These are phyloP conservation scores for Schwanniomyces vanrijiae DNA, from an alignment of 805 yeast species.

Conservation along the genomic window DNA sequence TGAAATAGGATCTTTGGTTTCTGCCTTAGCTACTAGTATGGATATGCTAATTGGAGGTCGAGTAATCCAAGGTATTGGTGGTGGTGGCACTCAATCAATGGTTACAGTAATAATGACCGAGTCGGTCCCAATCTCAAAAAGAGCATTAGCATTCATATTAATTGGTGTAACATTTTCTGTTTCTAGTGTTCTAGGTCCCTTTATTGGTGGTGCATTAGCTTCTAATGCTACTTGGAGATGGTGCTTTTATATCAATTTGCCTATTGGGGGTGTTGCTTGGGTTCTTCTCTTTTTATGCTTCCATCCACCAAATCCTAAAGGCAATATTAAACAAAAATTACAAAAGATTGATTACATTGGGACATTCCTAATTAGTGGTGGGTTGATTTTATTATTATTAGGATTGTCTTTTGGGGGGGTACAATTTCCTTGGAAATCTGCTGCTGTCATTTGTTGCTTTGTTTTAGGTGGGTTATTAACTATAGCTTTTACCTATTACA, in stretches of 20 bases:
- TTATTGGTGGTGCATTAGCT: slow-evolving; percentile 66
- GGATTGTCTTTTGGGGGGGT: slow-evolving; percentile 59
- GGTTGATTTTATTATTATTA: slow-evolving; percentile 44
- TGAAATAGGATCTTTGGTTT: slow-evolving; percentile 60
- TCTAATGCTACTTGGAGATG: slow-evolving; percentile 67
- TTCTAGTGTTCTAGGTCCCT: slow-evolving; percentile 60
- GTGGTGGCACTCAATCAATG: slow-evolving; percentile 63
- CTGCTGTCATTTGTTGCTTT: slow-evolving; percentile 51
- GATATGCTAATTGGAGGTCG: slow-evolving; percentile 69
- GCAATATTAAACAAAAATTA: slow-evolving; percentile 37
- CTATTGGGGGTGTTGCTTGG: slow-evolving; percentile 57
- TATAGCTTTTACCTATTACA: slow-evolving; percentile 37
- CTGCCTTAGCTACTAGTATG: slow-evolving; percentile 57
- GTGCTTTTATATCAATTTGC: slow-evolving; percentile 72
- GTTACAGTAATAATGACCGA: slow-evolving; percentile 59
- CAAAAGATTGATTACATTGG: slow-evolving; percentile 51
- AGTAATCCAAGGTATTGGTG: slow-evolving; percentile 70
- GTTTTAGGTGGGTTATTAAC: slow-evolving; percentile 44
- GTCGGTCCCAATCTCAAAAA: slow-evolving; percentile 43
- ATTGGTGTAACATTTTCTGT: slow-evolving; percentile 46
- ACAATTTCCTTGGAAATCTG: slow-evolving; percentile 53
- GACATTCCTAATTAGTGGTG: slow-evolving; percentile 39
- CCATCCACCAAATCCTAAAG: slow-evolving; percentile 48
- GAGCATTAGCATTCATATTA: slow-evolving; percentile 39
- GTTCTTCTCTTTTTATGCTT: slow-evolving; percentile 38